These are phyloP conservation scores for Parsonsia alboflavescens DNA, from an alignment of 257 asterid species.

Conservation along the genomic window DNA sequence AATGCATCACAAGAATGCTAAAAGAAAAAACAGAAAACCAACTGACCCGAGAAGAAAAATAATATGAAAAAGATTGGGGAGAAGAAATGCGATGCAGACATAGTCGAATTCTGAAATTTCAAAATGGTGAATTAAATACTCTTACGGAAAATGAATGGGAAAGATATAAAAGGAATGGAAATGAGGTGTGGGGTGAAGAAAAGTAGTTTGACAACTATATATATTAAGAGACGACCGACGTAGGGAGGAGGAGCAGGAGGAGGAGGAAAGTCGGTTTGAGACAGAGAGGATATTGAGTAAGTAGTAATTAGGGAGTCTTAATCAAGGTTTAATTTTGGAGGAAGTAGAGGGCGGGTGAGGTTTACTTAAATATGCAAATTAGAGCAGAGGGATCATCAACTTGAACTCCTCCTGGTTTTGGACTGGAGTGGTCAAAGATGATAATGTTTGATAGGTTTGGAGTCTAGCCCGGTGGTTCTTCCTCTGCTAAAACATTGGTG, in stretches of 20 bases:
- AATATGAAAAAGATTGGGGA: slow-evolving; percentile 3
- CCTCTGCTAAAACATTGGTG: too few relatives aligned
- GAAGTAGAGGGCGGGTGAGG: slow-evolving; percentile 3
- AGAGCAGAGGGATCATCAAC: too few relatives aligned
- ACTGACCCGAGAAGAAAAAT: slow-evolving; percentile 26
- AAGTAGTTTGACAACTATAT: not conserved
- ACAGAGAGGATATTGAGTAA: too few relatives aligned
- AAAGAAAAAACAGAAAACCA: not conserved
- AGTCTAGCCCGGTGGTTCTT: too few relatives aligned
- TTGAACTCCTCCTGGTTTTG: not conserved
- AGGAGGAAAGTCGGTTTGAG: slow-evolving; percentile 16
- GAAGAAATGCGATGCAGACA: slow-evolving; percentile 14
- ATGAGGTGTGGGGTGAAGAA: not conserved
- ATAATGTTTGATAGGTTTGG: too few relatives aligned
- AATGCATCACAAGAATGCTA: not conserved
- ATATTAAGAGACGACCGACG: not conserved
- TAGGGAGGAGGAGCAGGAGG: slow-evolving; percentile 4
- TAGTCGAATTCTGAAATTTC: not conserved
- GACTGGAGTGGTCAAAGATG: not conserved
- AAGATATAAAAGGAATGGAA: not conserved
- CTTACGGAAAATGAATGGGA: not conserved
- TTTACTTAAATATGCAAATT: slow-evolving; percentile 13
- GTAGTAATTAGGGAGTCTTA: not conserved
- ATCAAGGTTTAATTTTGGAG: not conserved
- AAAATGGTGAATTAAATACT: not conserved